These are phyloP conservation scores for Agroathelia rolfsii DNA, from an alignment of 1,284 basidiomycete genomes.

Conservation along the genomic window DNA sequence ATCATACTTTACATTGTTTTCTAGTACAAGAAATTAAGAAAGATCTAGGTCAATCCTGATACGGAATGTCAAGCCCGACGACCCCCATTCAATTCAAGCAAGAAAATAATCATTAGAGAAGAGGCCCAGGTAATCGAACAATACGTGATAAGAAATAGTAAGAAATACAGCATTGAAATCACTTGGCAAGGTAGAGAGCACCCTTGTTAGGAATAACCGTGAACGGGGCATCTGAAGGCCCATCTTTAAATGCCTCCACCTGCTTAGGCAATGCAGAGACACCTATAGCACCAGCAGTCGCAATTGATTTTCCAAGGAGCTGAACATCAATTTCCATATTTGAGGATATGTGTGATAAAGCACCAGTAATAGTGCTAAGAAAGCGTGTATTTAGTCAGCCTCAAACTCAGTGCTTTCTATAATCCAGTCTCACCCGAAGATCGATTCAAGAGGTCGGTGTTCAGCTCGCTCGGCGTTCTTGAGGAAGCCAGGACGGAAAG, in stretches of 20 bases:
- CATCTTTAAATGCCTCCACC: constrained; percentile 15
- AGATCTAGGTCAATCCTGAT: no score
- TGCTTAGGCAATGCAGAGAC: constrained; percentile 13
- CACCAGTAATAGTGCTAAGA: constrained; percentile 19
- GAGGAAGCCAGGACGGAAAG: constrained; percentile 55
- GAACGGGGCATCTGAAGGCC: constrained; percentile 27
- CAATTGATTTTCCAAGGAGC: constrained; percentile 16
- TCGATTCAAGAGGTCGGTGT: constrained; percentile 27
- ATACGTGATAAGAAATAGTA: no score
- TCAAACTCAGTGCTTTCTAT: no score
- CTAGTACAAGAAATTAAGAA: no score
- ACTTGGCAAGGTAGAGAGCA: constrained; percentile 30
- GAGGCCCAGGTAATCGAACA: no score
- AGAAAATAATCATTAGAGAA: no score
- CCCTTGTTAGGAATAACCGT: constrained; percentile 36
- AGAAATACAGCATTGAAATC: no score
- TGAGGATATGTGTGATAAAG: constrained; percentile 28
- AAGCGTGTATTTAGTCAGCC: not conserved
- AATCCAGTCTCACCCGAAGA: no score
- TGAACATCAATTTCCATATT: constrained; percentile 39
- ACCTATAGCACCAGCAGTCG: constrained; percentile 17
- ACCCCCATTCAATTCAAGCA: no score
- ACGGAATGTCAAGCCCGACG: no score
- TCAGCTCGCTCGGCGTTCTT: constrained; percentile 32
- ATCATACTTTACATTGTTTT: no score